Evolutionary conservation across 1,139 yeast species (phyloP), one percentile per base, ranked within the genome.

Genomic region (Zygosaccharomyces pseudobailii): DNA sequence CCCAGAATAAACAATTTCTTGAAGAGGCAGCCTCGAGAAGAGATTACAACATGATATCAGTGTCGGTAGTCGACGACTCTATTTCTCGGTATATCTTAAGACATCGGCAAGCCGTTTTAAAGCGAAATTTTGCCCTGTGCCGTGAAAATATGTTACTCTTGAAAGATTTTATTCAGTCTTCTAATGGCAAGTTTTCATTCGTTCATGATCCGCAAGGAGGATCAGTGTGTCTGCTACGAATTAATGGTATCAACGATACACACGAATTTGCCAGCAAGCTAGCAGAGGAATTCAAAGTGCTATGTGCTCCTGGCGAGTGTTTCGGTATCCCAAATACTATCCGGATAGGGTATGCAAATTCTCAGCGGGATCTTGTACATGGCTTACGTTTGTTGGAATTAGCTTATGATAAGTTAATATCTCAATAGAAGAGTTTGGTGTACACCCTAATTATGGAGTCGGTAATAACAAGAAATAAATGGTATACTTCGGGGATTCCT

Each of bases 321-420:
- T 78, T 79, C 56, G 65, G 63, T 24, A 52, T 59, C 20, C 69
- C 71, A 1, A 80, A 79, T 0, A 72, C 59, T 49, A 51, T 78
- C 22, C 64, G 84, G 35, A 59, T 79, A 23, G 84, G 83, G 0
- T 78, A 72, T 54, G 82, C 76, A n/a, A 79, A 78, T 55, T 58
- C 69, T 8, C 56, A 64, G 6, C 56, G 59, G 3, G 74, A 73
- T 43, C 57, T 78, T 25, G 35, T 30, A 7, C 45, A 50, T 7
- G 74, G 73, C 0, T 53, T 71, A 31, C 55, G 53, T 17, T 33
- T 53, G n/a, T 45, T 67, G 38, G 49, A 53, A 40, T 39, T 53
- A 27, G 59, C 58, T 3, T 36, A 28, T 41, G 34, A 21, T 33
- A 35, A 35, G 23, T 35, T 23, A 25, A 35, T 20, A 25, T 35